These are phyloP conservation scores for Leishmania tropica DNA, from an alignment of 208 protist species.

Conservation along the genomic window DNA sequence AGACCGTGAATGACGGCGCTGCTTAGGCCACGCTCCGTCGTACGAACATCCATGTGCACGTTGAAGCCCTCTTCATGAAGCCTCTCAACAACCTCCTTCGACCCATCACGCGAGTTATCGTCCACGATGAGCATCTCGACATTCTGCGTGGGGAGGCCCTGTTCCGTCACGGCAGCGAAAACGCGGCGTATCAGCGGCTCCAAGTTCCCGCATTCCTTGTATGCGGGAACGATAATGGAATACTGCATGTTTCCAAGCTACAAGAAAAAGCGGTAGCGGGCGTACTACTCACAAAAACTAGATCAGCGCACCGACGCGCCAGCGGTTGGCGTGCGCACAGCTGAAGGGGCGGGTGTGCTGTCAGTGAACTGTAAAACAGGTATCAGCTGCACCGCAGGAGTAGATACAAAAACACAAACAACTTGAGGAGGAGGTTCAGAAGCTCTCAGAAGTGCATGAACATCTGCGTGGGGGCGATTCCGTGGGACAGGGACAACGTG, in stretches of 20 bases:
- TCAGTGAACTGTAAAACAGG: background rate
- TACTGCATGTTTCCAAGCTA: slow-evolving; percentile 37
- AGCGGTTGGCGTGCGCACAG: background rate
- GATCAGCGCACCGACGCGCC: background rate
- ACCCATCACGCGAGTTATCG: slow-evolving; percentile 91
- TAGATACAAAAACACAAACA: background rate
- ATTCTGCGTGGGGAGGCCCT: slow-evolving; percentile 37
- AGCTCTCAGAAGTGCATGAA: background rate
- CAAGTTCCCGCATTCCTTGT: slow-evolving; percentile 88
- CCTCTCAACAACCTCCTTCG: slow-evolving; percentile 69
- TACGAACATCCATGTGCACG: slow-evolving; percentile 81
- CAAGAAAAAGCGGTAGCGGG: too few relatives aligned
- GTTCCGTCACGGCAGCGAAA: slow-evolving; percentile 60
- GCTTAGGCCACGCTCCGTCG: slow-evolving; percentile 83
- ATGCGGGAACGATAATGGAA: slow-evolving; percentile 85
- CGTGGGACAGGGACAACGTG: background rate
- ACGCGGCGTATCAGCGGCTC: slow-evolving; percentile 73
- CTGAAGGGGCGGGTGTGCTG: background rate
- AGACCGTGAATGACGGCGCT: slow-evolving; percentile 92
- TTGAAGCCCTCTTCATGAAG: slow-evolving; percentile 67
- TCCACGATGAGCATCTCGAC: slow-evolving; percentile 89
- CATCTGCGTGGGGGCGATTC: background rate
- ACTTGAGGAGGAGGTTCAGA: background rate
- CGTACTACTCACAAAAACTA: background rate
- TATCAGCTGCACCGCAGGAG: background rate